Conservation (phyloP, 164 flowering plant species). For the Chimonanthus salicifolius region DNA sequence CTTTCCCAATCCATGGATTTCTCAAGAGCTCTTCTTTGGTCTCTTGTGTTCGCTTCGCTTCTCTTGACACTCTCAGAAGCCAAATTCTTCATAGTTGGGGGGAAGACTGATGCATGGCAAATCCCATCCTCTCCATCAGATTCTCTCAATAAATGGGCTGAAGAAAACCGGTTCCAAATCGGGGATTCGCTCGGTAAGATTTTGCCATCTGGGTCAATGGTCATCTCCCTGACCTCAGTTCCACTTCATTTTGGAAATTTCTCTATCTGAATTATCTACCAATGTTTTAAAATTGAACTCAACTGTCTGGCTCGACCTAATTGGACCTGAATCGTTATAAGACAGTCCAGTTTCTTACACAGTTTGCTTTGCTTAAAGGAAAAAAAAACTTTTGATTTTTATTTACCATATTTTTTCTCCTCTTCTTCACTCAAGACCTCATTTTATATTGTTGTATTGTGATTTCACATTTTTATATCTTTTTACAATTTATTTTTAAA, state of each 20-base stretch:
- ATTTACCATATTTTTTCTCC: too few species aligned
- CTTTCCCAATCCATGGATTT: constrained; percentile 2
- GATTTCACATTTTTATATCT: too few species aligned
- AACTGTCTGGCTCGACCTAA: neutral
- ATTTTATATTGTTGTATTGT: too few species aligned
- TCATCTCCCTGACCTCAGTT: neutral
- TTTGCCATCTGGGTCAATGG: neutral
- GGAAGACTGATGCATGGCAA: constrained; percentile 40
- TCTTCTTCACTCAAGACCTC: too few species aligned
- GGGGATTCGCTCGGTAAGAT: constrained; percentile 48
- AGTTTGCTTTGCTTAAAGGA: too few species aligned
- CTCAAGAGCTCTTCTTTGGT: neutral
- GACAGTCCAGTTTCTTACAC: too few species aligned
- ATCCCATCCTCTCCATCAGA: constrained; percentile 36
- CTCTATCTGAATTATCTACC: neutral
- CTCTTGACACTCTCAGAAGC: constrained; percentile 26
- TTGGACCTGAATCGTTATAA: neutral
- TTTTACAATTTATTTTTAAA: too few species aligned
- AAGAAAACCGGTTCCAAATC: constrained; percentile 29
- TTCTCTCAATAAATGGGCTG: constrained; percentile 49
- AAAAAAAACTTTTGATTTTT: too few species aligned
- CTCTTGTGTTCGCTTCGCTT: constrained; percentile 8
- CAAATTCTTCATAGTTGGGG: constrained; percentile 37
- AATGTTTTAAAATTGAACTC: neutral
- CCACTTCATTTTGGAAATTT: neutral